Base-by-base conservation (phyloP, 148 eudicot species). In the Hydrangea macrophylla region DNA sequence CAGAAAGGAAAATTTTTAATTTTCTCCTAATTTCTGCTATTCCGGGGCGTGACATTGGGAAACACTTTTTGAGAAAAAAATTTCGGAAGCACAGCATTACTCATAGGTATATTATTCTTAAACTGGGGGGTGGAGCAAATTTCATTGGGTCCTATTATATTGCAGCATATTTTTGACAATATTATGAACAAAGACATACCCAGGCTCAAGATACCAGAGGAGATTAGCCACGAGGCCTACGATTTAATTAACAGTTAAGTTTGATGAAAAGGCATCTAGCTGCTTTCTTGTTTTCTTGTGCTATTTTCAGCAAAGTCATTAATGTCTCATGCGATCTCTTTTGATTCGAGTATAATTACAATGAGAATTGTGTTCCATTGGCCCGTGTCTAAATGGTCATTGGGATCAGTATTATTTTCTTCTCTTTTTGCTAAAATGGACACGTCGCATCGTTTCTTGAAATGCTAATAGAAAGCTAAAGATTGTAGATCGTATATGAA, bases 151-250 rank as follows among this genome's bases (percentile, higher is more conserved):
- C 56, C 57, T 77, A 59, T 55, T 67, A 50, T 58, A 15, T 64
- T 83, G 81, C 99, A 95, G 99, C 81, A 85, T 82, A 91, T 95
- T 67, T 95, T 95, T 78, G 92, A 91, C 66, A 95, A 95, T 70
- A 95, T 95, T 31, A 87, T 95, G 85, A 95, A 95, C 74, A 83
- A 84, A 70, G 96, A 89, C 75, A 87, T 95, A 64, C 96, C 97
- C 42, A 91, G 99, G 99, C 99, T 97, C 57, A 85, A 68, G 78
- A 72, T 95, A 68, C 93, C 91, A 8, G 96, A 89, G 65, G 97
- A 95, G 76, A 83, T 95, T 82, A 91, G 97, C 78, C 80, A 26
- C 26, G 99, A 85, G 77, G 88, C 96, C 20, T 79, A 84, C 75
- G 92, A 95, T 78, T 85, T 95, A 66, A 87, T 95, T 64, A 68